phyloP scores from a whole-genome alignment of 2,329 filamentous ascomycete genomes.

The Stemphylium lycopersici region DNA sequence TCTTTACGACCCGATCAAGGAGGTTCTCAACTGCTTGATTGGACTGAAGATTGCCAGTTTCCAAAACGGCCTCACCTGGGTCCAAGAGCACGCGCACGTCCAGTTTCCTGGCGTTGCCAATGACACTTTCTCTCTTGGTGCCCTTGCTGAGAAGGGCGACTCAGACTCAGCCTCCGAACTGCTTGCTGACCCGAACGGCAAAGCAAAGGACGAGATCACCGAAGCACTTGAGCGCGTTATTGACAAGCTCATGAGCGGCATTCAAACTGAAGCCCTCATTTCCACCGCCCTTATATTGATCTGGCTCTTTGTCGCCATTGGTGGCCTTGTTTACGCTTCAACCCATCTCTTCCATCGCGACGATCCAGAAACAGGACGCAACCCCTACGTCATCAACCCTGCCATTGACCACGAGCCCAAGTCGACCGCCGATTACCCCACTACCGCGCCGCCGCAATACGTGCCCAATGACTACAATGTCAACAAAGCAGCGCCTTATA shows the following conservation, averaged over 20 bases:
- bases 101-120: conserved; percentile 78
- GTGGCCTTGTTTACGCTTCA: conserved; percentile 72
- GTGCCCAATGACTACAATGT: conserved; percentile 51
- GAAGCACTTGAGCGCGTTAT: conserved; percentile 75
- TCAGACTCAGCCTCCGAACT: conserved; percentile 69
- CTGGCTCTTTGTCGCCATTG: conserved; percentile 77
- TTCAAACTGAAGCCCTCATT: conserved; percentile 81
- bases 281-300: conserved; percentile 74
- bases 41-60: conserved; percentile 83
- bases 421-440: conserved; percentile 25
- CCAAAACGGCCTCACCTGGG: conserved; percentile 91
- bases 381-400: conserved; percentile 43
- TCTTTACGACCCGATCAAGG: conserved; percentile 76
- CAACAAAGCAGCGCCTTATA: conserved; percentile 56
- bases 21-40: conserved; percentile 85
- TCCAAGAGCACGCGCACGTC: conserved; percentile 83
- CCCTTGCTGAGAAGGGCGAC: conserved; percentile 61
- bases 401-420: conserved; percentile 28
- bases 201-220: conserved; percentile 81
- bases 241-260: conserved; percentile 67
- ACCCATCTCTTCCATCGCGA: conserved; percentile 67
- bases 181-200: conserved; percentile 74
- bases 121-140: conserved; percentile 83
- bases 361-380: conserved; percentile 18
- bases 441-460: conserved; percentile 50